Percentiles rank a stretch among this genome's conserved stretches.
Evolutionary conservation across 2,329 filamentous ascomycete genomes (phyloP).

Genomic region (Fusarium sp.): DNA sequence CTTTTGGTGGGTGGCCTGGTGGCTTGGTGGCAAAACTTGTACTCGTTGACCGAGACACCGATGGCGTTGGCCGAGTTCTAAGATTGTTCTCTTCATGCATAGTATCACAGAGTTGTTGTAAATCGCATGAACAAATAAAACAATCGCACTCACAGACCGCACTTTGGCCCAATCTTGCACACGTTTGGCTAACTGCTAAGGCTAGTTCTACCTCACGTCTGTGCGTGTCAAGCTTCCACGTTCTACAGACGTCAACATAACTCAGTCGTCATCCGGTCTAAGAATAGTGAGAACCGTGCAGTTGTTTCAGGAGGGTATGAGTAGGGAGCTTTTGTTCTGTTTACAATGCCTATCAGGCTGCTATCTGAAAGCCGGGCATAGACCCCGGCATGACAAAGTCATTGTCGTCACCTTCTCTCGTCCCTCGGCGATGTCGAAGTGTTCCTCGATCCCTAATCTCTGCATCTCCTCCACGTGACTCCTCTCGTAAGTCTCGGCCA

Average conservation of each 20-base stretch:
- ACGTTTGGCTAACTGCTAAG: slow-evolving; percentile 17
- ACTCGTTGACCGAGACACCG: slow-evolving; percentile 74
- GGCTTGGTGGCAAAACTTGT: slow-evolving; percentile 80
- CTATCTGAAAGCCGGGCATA: slow-evolving; percentile 58
- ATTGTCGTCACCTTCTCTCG: slow-evolving; percentile 55
- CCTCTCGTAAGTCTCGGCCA: slow-evolving; percentile 65
- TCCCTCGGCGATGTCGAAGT: slow-evolving; percentile 58
- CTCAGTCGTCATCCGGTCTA: slow-evolving; percentile 2
- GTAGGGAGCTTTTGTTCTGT: slow-evolving; percentile 19
- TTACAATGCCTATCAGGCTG: slow-evolving; percentile 39
- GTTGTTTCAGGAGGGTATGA: slow-evolving; percentile 5
- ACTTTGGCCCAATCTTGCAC: not conserved
- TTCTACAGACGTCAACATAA: slow-evolving; percentile 2
- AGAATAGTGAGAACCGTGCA: not conserved
- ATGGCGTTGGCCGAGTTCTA: slow-evolving; percentile 52
- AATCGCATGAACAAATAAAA: slow-evolving; percentile 30
- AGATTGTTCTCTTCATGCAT: slow-evolving; percentile 35
- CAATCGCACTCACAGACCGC: slow-evolving; percentile 25
- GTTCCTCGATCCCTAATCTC: slow-evolving; percentile 56
- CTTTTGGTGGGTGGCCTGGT: slow-evolving; percentile 80
- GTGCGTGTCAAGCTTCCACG: slow-evolving; percentile 18
- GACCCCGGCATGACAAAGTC: slow-evolving; percentile 64
- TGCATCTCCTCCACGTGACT: slow-evolving; percentile 64
- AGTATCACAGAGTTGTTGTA: slow-evolving; percentile 1
- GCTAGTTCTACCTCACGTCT: slow-evolving; percentile 15